Conservation (phyloP, 768 basidiomycete species). For the Amanita rubescens region DNA sequence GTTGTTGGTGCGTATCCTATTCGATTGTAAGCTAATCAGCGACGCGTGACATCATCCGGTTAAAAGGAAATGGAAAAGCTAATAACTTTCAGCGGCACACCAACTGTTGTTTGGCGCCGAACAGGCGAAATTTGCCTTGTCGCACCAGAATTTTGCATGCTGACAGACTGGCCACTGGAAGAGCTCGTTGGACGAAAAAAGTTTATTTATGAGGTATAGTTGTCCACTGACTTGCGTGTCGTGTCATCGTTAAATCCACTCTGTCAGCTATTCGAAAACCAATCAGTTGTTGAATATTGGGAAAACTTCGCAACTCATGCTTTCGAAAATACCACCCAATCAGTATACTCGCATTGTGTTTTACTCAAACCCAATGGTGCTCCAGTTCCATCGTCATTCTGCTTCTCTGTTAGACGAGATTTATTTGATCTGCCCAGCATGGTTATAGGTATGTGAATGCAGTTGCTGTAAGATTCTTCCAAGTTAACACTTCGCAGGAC, state of each 20-base stretch:
- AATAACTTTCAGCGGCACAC: conserved; percentile 94
- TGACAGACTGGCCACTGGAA: conserved; percentile 85
- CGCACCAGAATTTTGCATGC: conserved; percentile 91
- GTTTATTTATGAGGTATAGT: conserved; percentile 58
- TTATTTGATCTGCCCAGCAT: conserved; percentile 86
- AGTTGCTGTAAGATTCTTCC: conserved; percentile 1
- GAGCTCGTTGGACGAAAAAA: conserved; percentile 62
- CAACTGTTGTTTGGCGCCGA: conserved; percentile 95
- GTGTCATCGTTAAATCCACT: conserved; percentile 7
- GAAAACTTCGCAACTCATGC: conserved; percentile 96
- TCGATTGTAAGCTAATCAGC: conserved; percentile 7
- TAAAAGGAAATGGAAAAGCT: conserved; percentile 90
- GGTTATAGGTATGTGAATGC: conserved; percentile 59
- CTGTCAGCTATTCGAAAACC: conserved; percentile 83
- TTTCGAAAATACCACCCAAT: conserved; percentile 95
- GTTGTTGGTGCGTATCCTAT: conserved; percentile 51
- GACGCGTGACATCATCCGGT: conserved; percentile 10
- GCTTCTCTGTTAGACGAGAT: conserved; percentile 92
- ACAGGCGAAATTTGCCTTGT: conserved; percentile 98
- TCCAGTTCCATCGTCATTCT: conserved; percentile 88
- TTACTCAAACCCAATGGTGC: conserved; percentile 78
- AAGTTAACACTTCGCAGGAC: conserved; percentile 39
- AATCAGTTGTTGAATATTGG: conserved; percentile 93
- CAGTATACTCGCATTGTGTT: conserved; percentile 89
- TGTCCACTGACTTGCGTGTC: background rate